Conservation (phyloP, 441 rosid genomes). For the Hura crepitans region DNA sequence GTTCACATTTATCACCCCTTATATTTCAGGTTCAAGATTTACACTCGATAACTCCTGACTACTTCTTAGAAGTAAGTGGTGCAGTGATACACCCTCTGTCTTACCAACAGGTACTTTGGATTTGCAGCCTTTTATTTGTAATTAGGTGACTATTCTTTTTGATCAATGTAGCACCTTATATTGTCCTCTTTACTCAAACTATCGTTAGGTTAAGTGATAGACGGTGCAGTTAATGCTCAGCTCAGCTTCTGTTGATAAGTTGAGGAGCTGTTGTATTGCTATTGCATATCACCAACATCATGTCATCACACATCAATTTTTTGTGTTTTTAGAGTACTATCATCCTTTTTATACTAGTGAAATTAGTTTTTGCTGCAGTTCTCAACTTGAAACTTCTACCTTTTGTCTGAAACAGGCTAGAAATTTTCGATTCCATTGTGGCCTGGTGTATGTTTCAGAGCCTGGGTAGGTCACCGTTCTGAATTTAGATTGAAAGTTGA, state of each 20-base stretch:
- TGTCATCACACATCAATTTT: background rate
- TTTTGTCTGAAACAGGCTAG: conserved; percentile 67
- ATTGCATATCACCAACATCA: background rate
- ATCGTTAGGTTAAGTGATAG: background rate
- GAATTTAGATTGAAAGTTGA: background rate
- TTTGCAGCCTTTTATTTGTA: conserved; percentile 1
- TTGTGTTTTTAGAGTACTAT: background rate
- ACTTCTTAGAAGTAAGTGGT: conserved; percentile 95
- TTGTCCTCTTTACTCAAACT: background rate
- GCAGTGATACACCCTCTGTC: conserved; percentile 93
- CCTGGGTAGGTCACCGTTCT: conserved; percentile 57
- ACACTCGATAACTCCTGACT: conserved; percentile 85
- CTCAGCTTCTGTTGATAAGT: background rate
- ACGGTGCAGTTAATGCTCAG: background rate
- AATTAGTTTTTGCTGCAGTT: background rate
- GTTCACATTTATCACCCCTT: background rate
- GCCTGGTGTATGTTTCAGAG: conserved; percentile 89
- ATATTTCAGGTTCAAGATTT: conserved; percentile 84
- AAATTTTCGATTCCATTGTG: conserved; percentile 89
- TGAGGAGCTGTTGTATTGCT: conserved; percentile 4
- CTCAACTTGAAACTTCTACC: background rate
- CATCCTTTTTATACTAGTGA: too few species aligned
- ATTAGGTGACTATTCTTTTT: background rate
- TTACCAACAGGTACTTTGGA: conserved; percentile 80
- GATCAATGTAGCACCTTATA: background rate